Evolutionary conservation across 2,329 filamentous ascomycete genomes (phyloP), one percentile per base, ranked within the genome.

Genomic region (Metarhizium brunneum): DNA sequence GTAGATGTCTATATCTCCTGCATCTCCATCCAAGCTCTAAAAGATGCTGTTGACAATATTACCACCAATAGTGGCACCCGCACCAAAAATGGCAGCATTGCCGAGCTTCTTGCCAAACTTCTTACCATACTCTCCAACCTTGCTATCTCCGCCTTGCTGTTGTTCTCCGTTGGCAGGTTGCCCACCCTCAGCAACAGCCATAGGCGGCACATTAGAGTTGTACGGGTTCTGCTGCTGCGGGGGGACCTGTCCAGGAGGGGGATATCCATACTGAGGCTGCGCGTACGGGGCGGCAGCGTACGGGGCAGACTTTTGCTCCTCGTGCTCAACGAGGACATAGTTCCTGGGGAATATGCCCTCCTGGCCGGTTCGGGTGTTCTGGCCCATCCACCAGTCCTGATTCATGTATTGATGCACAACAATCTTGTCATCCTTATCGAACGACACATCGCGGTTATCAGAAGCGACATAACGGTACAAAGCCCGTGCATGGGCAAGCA

Each of bases 331-430:
- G 53, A 89, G 76, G 60, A 95, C 92, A 68, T 97, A 97, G 69
- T 82, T 90, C 63, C 87, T 83, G n/a, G 92, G 92, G 80, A 97
- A 97, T 69, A 97, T 96, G 64, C 92, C 92, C 73, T 95, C 90
- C 62, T 83, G 75, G 55, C 87, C 87, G 8, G 91, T 95, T 54
- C 90, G 84, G 66, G 86, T 77, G 72, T 95, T 96, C 63, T 82
- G 83, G 62, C 92, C 92, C 78, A 90, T 86, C 90, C 91, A 96
- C 92, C 92, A 97, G 72, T 97, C 92, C 59, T 86, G 84, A 73
- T 97, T 97, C 87, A 96, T 94, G 76, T 95, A 92, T 73, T 96
- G 90, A 61, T 84, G 82, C 25, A 97, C 88, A 57, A 83, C 81
- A 63, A 97, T 79, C 60, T 80, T 78, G 73, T 97, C 92, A 67